phyloP scores from a whole-genome alignment of 371 early-diverging fungal genomes.

The Globomyces sp. region DNA sequence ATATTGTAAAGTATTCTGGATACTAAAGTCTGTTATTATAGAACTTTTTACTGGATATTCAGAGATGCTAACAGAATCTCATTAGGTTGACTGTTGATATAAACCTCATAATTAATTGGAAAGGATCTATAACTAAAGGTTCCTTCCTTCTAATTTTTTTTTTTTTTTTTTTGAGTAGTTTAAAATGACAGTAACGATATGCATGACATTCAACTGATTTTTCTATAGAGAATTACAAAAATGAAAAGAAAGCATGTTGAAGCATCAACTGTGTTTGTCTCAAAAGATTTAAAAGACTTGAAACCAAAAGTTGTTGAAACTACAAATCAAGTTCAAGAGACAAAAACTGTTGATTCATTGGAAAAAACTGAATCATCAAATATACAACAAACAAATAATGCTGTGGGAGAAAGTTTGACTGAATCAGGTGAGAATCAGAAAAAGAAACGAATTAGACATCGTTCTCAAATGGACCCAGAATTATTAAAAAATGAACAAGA shows the following conservation, averaged over 20 bases:
- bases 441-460: conserved; percentile 14
- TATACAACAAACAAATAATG: too few species aligned
- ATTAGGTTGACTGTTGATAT: not conserved
- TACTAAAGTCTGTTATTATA: too few species aligned
- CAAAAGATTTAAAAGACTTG: not conserved
- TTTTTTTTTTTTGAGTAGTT: not conserved
- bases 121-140: too few species aligned
- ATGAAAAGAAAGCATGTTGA: conserved; percentile 4
- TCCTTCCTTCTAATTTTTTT: not conserved
- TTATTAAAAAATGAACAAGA: not conserved
- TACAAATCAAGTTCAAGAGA: not conserved
- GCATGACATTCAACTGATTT: too few species aligned
- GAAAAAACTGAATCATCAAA: too few species aligned
- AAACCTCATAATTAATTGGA: too few species aligned
- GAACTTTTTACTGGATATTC: too few species aligned
- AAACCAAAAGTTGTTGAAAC: too few species aligned
- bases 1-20: too few species aligned
- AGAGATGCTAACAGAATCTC: not conserved
- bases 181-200: not conserved
- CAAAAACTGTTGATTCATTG: too few species aligned
- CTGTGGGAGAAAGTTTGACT: not conserved
- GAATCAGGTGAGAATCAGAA: not conserved
- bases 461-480: not conserved
- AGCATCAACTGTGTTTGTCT: not conserved
- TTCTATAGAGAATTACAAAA: not conserved